Percentiles rank a stretch among this genome's conserved stretches.
Evolutionary conservation across 1,139 yeast species (phyloP).

Genomic region (Candida anutae): DNA sequence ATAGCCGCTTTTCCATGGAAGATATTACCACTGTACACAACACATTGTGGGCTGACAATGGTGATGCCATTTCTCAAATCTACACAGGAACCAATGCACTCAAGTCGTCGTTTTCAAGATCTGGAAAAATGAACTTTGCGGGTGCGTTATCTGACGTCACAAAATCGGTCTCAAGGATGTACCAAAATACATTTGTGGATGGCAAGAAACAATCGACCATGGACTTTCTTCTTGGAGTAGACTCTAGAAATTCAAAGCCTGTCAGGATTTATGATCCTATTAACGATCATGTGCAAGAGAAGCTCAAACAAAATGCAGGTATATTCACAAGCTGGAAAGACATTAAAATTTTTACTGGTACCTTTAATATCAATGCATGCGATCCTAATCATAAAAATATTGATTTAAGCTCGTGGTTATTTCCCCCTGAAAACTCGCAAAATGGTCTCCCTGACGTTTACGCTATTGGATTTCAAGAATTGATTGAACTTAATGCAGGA

Average conservation of each 20-base stretch:
- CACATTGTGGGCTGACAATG: constrained; percentile 94
- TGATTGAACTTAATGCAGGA: constrained; percentile 84
- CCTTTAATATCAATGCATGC: constrained; percentile 85
- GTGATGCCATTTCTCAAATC: constrained; percentile 93
- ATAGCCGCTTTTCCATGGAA: constrained; percentile 17
- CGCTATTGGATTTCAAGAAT: constrained; percentile 87
- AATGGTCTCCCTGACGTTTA: constrained; percentile 54
- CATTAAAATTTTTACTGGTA: constrained; percentile 69
- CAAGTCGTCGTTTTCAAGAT: constrained; percentile 86
- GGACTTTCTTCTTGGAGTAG: constrained; percentile 77
- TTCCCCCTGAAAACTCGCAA: constrained; percentile 55
- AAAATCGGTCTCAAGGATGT: constrained; percentile 89
- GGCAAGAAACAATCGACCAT: constrained; percentile 81
- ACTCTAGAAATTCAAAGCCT: constrained; percentile 55
- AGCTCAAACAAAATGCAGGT: constrained; percentile 42
- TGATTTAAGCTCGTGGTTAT: constrained; percentile 74
- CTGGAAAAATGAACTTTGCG: constrained; percentile 93
- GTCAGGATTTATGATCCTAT: constrained; percentile 85
- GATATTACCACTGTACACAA: constrained; percentile 66
- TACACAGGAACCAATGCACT: constrained; percentile 97
- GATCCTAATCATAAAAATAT: constrained; percentile 30
- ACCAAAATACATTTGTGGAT: constrained; percentile 92
- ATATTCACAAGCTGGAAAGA: constrained; percentile 55
- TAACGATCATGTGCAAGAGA: constrained; percentile 66
- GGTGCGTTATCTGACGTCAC: constrained; percentile 96